These are phyloP conservation scores for Podospora pseudocomata DNA, from an alignment of 495 filamentous ascomycete genomes.

Conservation along the genomic window DNA sequence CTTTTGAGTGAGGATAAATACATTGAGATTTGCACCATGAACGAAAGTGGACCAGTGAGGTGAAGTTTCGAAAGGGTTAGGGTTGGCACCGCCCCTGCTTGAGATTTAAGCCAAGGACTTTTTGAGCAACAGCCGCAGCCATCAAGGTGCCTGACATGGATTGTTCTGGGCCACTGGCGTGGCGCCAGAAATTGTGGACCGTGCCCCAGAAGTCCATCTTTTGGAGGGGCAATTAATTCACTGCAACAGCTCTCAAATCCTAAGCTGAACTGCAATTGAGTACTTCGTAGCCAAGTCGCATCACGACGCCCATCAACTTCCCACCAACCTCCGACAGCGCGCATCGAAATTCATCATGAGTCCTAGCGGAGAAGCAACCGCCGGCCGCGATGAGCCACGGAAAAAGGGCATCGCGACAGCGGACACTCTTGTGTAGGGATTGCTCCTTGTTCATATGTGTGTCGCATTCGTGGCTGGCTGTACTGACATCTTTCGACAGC, in stretches of 20 bases:
- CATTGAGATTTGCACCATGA: not conserved
- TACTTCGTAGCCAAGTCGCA: not conserved
- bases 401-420: slow-evolving; percentile 76
- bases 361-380: slow-evolving; percentile 40
- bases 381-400: slow-evolving; percentile 49
- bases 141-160: slow-evolving; percentile 2
- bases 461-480: slow-evolving; percentile 1
- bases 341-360: slow-evolving; percentile 40
- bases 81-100: not conserved
- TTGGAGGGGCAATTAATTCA: slow-evolving; percentile 6
- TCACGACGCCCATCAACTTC: not conserved
- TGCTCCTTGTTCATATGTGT: not conserved
- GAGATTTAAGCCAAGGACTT: no score
- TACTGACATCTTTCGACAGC: slow-evolving; percentile 16
- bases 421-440: slow-evolving; percentile 63
- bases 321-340: slow-evolving; percentile 12
- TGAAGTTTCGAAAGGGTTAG: not conserved
- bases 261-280: not conserved
- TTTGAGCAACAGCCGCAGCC: not conserved
- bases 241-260: not conserved
- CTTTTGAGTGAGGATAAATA: not conserved
- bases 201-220: not conserved
- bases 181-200: not conserved
- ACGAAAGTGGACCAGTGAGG: not conserved
- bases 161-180: not conserved